Evolutionary conservation across 441 rosid genomes (phyloP).

Genomic region (Aquilaria agallochum): DNA sequence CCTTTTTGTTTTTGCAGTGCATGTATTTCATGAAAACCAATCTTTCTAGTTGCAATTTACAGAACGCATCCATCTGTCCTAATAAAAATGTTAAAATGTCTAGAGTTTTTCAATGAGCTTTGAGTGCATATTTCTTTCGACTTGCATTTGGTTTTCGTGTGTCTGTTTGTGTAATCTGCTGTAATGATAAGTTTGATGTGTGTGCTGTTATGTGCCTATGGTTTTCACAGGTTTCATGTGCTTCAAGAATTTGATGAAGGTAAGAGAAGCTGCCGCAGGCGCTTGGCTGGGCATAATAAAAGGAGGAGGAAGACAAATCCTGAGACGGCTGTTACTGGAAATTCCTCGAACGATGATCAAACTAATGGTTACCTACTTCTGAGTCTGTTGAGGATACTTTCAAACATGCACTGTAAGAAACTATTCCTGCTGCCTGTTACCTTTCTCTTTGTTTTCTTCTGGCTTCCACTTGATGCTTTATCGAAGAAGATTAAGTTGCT

Average conservation of each 20-base stretch:
- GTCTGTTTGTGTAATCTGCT: too few species aligned
- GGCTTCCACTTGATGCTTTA: neutral
- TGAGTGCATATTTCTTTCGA: too few species aligned
- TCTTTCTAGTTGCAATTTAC: too few species aligned
- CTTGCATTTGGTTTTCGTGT: too few species aligned
- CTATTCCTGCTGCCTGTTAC: too few species aligned
- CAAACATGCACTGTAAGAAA: constrained; percentile 80
- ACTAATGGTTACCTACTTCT: constrained; percentile 69
- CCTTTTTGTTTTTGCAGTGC: too few species aligned
- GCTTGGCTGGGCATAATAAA: constrained; percentile 97
- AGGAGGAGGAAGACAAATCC: constrained; percentile 94
- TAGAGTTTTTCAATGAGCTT: too few species aligned
- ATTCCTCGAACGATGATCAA: constrained; percentile 60
- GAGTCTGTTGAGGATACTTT: constrained; percentile 75
- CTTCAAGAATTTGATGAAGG: constrained; percentile 99
- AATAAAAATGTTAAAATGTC: too few species aligned
- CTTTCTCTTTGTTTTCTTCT: too few species aligned
- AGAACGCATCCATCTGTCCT: too few species aligned
- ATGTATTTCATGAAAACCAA: too few species aligned
- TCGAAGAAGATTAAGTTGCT: constrained; percentile 1
- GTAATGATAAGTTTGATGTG: neutral
- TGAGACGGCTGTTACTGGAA: constrained; percentile 44
- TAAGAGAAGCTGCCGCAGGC: constrained; percentile 96
- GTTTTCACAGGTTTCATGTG: constrained; percentile 72
- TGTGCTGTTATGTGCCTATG: constrained; percentile 9